phyloP scores from a whole-genome alignment of 345 rosid species.

The Lagerstroemia speciosa region DNA sequence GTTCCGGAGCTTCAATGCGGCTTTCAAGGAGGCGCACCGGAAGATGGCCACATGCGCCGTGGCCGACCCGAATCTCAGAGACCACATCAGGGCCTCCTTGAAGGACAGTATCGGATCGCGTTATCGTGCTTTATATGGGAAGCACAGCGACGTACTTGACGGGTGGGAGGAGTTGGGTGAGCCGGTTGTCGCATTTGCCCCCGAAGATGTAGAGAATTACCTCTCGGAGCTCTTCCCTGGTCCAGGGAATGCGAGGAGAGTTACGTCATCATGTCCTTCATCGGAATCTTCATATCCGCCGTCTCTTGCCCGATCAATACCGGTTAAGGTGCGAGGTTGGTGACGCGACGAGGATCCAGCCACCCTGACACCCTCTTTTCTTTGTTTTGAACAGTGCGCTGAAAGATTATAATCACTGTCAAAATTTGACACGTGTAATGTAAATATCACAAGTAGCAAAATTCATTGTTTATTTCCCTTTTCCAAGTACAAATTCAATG shows the following conservation, averaged over 20 bases:
- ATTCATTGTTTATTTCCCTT: no score
- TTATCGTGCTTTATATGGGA: constrained; percentile 4
- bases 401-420: no score
- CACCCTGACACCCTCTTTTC: no score
- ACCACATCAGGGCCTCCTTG: constrained; percentile 3
- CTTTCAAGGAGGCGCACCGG: constrained; percentile 6
- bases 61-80: constrained; percentile 13
- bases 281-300: no score
- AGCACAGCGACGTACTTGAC: neutral
- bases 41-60: constrained; percentile 10
- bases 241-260: neutral
- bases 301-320: no score
- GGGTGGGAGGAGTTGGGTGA: neutral
- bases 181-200: constrained; percentile 5
- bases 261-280: neutral
- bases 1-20: constrained; percentile 4
- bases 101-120: constrained; percentile 1
- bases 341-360: no score
- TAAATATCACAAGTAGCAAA: no score
- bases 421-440: no score
- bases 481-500: no score
- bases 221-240: neutral
- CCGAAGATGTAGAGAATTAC: constrained; percentile 10
- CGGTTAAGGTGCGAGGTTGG: no score
- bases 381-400: no score